phyloP scores from a whole-genome alignment of 1,284 basidiomycete species.

The Marasmius tenuissimus region DNA sequence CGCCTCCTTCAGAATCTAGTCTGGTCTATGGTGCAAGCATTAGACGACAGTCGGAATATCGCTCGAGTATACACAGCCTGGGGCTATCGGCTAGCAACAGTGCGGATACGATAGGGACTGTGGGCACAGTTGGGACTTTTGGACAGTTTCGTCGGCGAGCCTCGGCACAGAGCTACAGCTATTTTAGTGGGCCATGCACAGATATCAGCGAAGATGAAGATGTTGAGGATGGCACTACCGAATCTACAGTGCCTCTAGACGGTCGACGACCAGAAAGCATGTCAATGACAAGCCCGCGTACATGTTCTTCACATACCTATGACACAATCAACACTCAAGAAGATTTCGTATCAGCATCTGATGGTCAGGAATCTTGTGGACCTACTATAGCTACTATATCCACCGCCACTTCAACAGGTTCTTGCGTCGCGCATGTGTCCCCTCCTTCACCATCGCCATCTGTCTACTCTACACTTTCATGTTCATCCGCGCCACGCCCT shows the following conservation, averaged over 20 bases:
- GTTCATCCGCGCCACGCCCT: background rate
- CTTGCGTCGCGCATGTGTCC: background rate
- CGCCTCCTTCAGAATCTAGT: background rate
- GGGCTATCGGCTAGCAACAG: conserved; percentile 4
- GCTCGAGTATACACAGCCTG: background rate
- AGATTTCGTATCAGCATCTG: background rate
- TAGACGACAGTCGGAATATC: background rate
- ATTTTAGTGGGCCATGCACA: background rate
- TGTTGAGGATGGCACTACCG: too few species aligned
- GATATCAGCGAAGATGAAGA: background rate
- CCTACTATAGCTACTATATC: background rate
- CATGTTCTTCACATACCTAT: too few species aligned
- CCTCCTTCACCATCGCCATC: conserved; percentile 8
- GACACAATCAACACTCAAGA: background rate
- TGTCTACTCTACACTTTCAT: conserved; percentile 10
- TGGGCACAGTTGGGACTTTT: conserved; percentile 12
- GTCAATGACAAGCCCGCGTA: too few species aligned
- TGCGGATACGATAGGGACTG: conserved; percentile 7
- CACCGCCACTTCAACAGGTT: background rate
- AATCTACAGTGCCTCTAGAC: too few species aligned
- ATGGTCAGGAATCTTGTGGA: background rate
- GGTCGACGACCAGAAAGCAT: too few species aligned
- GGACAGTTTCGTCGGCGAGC: conserved; percentile 6
- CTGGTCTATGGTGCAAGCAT: background rate
- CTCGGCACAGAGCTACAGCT: background rate